Evolutionary conservation across 169 alveolate genomes (phyloP).

Genomic region (Plasmodium gonderi): DNA sequence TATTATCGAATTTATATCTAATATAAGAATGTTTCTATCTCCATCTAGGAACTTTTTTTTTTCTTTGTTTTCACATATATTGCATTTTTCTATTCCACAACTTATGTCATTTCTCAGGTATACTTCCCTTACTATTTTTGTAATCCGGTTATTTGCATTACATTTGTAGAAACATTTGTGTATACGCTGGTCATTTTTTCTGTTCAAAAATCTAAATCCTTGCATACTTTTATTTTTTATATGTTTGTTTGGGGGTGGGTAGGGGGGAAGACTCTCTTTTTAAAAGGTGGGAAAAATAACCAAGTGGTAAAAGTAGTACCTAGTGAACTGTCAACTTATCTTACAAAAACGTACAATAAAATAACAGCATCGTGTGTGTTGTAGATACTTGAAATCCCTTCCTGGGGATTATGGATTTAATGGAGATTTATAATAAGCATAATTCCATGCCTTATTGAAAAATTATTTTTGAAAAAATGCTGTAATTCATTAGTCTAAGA

Average conservation of each 20-base stretch:
- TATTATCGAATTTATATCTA: slow-evolving; percentile 38
- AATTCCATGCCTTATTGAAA: not conserved
- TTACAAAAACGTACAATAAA: not conserved
- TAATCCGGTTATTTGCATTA: slow-evolving; percentile 30
- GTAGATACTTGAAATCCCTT: not conserved
- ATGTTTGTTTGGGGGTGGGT: no score
- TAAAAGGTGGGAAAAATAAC: no score
- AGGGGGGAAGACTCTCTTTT: no score
- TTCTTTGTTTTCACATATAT: slow-evolving; percentile 59
- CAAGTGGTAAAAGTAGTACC: no score
- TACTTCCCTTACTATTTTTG: slow-evolving; percentile 56
- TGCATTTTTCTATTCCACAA: slow-evolving; percentile 70
- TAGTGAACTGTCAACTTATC: not conserved
- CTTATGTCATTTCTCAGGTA: slow-evolving; percentile 69
- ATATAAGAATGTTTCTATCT: slow-evolving; percentile 35
- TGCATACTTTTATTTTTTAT: slow-evolving; percentile 8
- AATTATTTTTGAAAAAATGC: not conserved
- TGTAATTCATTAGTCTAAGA: not conserved
- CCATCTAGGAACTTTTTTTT: slow-evolving; percentile 49
- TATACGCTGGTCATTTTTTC: slow-evolving; percentile 56
- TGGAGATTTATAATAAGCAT: no score
- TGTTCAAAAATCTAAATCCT: slow-evolving; percentile 16
- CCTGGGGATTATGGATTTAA: not conserved
- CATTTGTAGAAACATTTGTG: slow-evolving; percentile 53
- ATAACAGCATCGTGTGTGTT: not conserved